Percentiles rank a stretch among this genome's conserved stretches.
phyloP scores from a whole-genome alignment of 139 green algal species.

The Monoraphidium neglectum region DNA sequence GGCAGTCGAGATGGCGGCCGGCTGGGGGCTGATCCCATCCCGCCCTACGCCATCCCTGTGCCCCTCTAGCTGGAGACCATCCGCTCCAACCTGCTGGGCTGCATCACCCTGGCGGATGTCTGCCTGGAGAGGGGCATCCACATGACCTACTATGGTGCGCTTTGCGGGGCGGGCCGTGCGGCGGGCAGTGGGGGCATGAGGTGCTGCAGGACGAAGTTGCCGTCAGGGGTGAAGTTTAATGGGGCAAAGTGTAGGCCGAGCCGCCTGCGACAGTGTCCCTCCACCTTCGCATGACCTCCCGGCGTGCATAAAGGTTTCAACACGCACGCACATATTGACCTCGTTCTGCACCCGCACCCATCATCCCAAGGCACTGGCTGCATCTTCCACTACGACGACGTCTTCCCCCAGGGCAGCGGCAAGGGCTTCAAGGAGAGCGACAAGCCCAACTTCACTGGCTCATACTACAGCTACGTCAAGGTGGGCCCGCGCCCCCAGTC shows the following conservation, averaged over 20 bases:
- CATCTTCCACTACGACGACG: slow-evolving; percentile 99
- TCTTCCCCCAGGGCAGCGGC: slow-evolving; percentile 69
- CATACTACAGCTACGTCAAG: slow-evolving; percentile 97
- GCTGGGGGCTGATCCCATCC: too few relatives aligned
- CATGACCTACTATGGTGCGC: slow-evolving; percentile 89
- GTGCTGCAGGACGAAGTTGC: too few relatives aligned
- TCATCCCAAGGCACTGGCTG: slow-evolving; percentile 79
- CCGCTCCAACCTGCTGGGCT: slow-evolving; percentile 93
- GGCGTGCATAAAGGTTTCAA: too few relatives aligned
- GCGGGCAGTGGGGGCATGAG: too few relatives aligned
- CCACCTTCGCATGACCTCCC: too few relatives aligned
- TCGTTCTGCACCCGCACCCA: neutral
- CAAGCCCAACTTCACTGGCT: slow-evolving; percentile 95
- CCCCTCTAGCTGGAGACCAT: slow-evolving; percentile 87
- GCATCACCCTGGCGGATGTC: slow-evolving; percentile 91
- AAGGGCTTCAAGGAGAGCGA: slow-evolving; percentile 95
- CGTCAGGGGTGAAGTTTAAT: too few relatives aligned
- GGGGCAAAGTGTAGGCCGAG: too few relatives aligned
- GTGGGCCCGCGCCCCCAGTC: slow-evolving; percentile 25
- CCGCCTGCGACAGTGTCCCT: too few relatives aligned
- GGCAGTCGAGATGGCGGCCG: too few relatives aligned
- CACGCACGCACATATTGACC: too few relatives aligned
- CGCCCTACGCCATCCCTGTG: neutral
- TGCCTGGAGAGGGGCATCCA: slow-evolving; percentile 71
- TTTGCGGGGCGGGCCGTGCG: too few relatives aligned